Evolutionary conservation across 805 yeast species (phyloP).

Genomic region (Yueomyces sinensis): DNA sequence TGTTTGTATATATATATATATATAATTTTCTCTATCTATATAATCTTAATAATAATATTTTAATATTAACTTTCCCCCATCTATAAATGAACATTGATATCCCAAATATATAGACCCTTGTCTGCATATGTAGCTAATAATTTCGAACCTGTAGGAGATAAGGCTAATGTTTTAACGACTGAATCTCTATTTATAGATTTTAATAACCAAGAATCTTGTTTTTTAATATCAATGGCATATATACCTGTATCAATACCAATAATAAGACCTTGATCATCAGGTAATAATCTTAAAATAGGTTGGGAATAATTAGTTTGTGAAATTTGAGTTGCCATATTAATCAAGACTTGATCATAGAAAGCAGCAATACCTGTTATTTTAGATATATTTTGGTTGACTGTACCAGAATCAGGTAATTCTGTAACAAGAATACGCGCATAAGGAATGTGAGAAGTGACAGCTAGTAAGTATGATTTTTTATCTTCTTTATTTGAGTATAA

Average conservation of each 20-base stretch:
- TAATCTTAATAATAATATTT: too few relatives aligned
- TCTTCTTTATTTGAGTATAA: conserved; percentile 2
- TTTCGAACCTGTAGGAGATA: conserved; percentile 2
- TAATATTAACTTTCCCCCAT: too few relatives aligned
- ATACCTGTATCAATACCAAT: conserved; percentile 18
- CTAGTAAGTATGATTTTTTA: conserved; percentile 26
- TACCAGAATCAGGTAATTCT: conserved; percentile 24
- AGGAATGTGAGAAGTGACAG: conserved; percentile 71
- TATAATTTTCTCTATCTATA: too few relatives aligned
- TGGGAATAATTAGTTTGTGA: conserved; percentile 19
- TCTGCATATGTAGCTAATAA: conserved; percentile 11
- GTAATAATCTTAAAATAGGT: conserved; percentile 13
- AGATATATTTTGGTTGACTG: background rate
- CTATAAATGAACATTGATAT: too few relatives aligned
- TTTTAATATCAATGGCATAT: conserved; percentile 20
- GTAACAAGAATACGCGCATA: conserved; percentile 55
- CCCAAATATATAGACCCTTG: conserved; percentile 5
- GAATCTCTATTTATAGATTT: conserved; percentile 20
- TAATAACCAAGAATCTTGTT: conserved; percentile 17
- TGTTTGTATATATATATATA: too few relatives aligned
- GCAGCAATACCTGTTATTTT: conserved; percentile 1
- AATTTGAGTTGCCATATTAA: conserved; percentile 18
- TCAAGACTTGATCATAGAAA: conserved; percentile 14
- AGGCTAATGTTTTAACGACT: conserved; percentile 17
- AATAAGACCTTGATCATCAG: conserved; percentile 10